Evolutionary conservation across 768 basidiomycete genomes (phyloP), one percentile per base, ranked within the genome.

Genomic region (Leccinum olivaceopallidum): DNA sequence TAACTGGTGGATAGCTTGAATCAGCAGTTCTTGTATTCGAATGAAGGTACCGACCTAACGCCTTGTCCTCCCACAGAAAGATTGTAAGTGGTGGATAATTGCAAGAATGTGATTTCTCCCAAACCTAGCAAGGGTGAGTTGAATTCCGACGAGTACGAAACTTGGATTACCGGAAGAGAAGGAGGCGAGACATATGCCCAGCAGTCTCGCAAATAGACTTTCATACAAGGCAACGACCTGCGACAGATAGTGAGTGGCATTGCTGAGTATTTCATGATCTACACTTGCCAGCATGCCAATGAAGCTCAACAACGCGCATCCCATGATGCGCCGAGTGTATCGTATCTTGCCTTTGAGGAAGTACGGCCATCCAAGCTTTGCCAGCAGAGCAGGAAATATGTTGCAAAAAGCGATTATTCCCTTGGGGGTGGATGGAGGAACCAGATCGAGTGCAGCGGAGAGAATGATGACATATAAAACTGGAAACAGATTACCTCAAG

Each of bases 381-480:
- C 94, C 0, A 88, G 71, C 2, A 98, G 76, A 0, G 93, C 85
- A 0, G 96, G 95, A 13, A 90, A 84, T 57, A 99, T 97, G 73
- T 98, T 98, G 77, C 92, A 95, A 71, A 98, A 94, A 1, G 90
- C 86, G 56, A 98, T 94, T 58, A 98, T 86, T 16, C 96, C 96
- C 71, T 96, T 96, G 0, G 96, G 95, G 0, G 94, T 96, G 2
- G 89, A 83, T 2, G 92, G 87, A 8, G 94, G 91, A 2, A 97
- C 95, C 4, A 99, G 83, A 70, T 99, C 97, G 4, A 98, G 79
- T 2, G 97, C 97, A 6, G 96, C 96, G 2, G 94, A 96, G 20
- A 99, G 84, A 62, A 98, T 97, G 62, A 98, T 90, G 39, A 99
- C 96, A 75, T 98, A 97, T 59, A 96, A 80, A 5, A 97, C 94